Evolutionary conservation across 768 basidiomycete genomes (phyloP).

Genomic region (Lepiota venenata): DNA sequence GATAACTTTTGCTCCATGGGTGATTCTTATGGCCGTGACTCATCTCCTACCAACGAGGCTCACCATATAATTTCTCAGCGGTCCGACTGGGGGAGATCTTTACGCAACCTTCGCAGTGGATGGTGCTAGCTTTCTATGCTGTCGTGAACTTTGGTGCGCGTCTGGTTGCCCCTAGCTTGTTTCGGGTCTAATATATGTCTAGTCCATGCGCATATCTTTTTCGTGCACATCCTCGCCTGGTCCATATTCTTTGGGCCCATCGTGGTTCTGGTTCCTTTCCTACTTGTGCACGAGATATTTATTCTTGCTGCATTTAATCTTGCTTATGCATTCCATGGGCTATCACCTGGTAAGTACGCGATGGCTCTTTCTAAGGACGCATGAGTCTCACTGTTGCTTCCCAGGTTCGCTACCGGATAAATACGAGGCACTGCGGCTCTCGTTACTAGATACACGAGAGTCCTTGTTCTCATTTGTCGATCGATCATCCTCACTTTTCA

Average conservation of each 20-base stretch:
- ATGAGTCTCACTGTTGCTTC: neutral
- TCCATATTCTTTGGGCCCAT: slow-evolving; percentile 40
- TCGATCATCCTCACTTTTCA: slow-evolving; percentile 30
- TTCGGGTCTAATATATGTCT: neutral
- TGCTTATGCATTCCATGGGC: slow-evolving; percentile 33
- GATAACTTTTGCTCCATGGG: neutral
- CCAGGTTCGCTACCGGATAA: slow-evolving; percentile 28
- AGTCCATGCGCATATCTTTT: slow-evolving; percentile 31
- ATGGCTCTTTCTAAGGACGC: neutral
- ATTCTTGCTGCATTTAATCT: slow-evolving; percentile 22
- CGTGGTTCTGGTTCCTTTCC: slow-evolving; percentile 24
- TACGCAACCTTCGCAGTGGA: slow-evolving; percentile 19
- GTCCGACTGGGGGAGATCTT: slow-evolving; percentile 8
- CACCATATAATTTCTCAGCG: neutral
- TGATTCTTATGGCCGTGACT: neutral
- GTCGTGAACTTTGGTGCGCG: slow-evolving; percentile 3
- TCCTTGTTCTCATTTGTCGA: slow-evolving; percentile 35
- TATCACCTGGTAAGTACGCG: slow-evolving; percentile 30
- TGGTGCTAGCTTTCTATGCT: neutral
- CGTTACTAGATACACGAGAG: slow-evolving; percentile 32
- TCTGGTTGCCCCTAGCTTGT: neutral
- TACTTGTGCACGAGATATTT: slow-evolving; percentile 13
- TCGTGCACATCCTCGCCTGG: slow-evolving; percentile 26
- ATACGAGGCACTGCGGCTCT: slow-evolving; percentile 27
- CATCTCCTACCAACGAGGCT: neutral